These are phyloP conservation scores for Candolleomyces eurysporus DNA, from an alignment of 768 basidiomycete species.

Conservation along the genomic window DNA sequence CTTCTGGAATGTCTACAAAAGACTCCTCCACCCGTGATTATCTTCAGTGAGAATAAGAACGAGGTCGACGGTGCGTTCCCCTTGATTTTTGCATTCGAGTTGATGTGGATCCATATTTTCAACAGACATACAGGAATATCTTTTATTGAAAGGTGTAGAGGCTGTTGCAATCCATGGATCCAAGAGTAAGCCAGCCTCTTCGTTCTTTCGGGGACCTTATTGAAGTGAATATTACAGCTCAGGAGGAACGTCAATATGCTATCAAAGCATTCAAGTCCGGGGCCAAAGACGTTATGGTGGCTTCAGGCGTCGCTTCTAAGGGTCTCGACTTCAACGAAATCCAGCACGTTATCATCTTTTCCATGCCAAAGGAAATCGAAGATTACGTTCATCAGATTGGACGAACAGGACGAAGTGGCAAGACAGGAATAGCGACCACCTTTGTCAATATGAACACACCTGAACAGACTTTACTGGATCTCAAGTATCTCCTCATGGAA, in stretches of 20 bases:
- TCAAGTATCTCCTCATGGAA: conserved; percentile 96
- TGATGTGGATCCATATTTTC: not conserved
- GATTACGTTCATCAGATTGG: conserved; percentile 99
- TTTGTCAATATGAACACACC: conserved; percentile 98
- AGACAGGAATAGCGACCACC: conserved; percentile 98
- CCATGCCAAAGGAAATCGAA: conserved; percentile 99
- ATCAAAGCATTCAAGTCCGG: conserved; percentile 98
- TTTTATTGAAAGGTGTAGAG: conserved; percentile 94
- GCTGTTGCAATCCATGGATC: conserved; percentile 99
- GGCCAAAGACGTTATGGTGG: conserved; percentile 99
- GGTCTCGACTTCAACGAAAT: conserved; percentile 99
- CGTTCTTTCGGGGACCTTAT: not conserved
- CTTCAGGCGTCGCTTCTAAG: conserved; percentile 96
- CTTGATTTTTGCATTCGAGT: too few relatives aligned
- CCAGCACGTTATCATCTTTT: conserved; percentile 98
- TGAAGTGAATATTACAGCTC: conserved; percentile 49
- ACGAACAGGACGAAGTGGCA: conserved; percentile 94
- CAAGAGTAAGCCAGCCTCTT: conserved; percentile 61
- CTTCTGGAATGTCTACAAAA: conserved; percentile 96
- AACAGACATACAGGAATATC: conserved; percentile 95
- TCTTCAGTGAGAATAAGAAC: conserved; percentile 99
- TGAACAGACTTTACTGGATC: conserved; percentile 93
- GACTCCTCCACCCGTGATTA: conserved; percentile 95
- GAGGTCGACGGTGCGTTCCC: conserved; percentile 87
- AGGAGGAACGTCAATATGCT: conserved; percentile 98